phyloP scores from a whole-genome alignment of 139 green algal genomes.

The Closterium sp. region DNA sequence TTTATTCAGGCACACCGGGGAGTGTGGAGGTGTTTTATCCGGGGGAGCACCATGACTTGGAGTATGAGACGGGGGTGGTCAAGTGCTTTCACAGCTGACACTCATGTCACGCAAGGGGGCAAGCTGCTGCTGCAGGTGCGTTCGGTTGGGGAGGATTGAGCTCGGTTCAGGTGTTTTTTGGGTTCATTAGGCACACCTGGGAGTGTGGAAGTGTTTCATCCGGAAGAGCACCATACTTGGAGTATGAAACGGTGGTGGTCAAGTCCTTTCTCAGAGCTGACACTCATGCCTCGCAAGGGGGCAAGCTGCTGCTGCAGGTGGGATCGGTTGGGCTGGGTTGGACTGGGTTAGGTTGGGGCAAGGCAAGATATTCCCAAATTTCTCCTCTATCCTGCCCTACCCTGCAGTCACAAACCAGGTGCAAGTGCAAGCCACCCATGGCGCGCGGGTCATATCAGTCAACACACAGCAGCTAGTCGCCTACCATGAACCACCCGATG shows the following conservation, averaged over 20 bases:
- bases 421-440: neutral
- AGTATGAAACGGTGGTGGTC: conserved; percentile 28
- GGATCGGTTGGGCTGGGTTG: neutral
- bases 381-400: too few species aligned
- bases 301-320: conserved; percentile 10
- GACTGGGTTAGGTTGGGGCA: neutral
- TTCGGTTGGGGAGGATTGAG: neutral
- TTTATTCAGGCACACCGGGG: neutral
- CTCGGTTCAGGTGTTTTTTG: neutral
- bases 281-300: neutral
- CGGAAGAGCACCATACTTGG: conserved; percentile 31
- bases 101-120: neutral
- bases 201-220: neutral
- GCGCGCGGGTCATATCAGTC: too few species aligned
- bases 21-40: neutral
- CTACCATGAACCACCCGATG: conserved; percentile 9
- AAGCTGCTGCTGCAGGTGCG: neutral
- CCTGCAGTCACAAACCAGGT: neutral
- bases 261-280: neutral
- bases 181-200: neutral
- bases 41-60: conserved; percentile 24
- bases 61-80: conserved; percentile 23
- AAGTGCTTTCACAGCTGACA: neutral
- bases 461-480: too few species aligned
- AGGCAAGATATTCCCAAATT: too few species aligned